Evolutionary conservation across 2,329 filamentous ascomycete genomes (phyloP).

Genomic region (Talaromyces sp.): DNA sequence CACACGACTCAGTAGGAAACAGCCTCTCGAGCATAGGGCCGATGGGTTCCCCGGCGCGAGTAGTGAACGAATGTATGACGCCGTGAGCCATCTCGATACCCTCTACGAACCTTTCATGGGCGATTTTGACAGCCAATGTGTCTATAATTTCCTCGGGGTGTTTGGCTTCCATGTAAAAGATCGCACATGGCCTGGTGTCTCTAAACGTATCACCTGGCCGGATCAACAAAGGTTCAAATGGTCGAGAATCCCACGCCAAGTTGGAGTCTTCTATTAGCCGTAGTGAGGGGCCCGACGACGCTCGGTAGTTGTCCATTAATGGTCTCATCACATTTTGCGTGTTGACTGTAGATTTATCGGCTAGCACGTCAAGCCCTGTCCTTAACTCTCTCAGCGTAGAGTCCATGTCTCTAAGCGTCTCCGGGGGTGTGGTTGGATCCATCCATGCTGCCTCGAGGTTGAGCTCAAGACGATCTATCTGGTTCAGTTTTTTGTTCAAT

Average conservation of each 20-base stretch:
- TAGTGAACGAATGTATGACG: constrained; percentile 21
- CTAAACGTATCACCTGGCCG: constrained; percentile 63
- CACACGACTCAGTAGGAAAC: constrained; percentile 25
- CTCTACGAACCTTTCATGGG: constrained; percentile 10
- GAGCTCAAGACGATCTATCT: constrained; percentile 24
- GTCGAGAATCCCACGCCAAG: constrained; percentile 65
- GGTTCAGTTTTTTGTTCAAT: constrained; percentile 10
- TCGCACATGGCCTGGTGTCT: constrained; percentile 28
- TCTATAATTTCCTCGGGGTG: constrained; percentile 13
- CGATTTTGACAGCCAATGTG: neutral
- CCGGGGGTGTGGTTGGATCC: constrained; percentile 15
- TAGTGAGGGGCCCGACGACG: constrained; percentile 18
- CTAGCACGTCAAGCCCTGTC: constrained; percentile 6
- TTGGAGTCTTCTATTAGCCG: constrained; percentile 44
- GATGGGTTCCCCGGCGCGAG: constrained; percentile 20
- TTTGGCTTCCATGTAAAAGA: constrained; percentile 32
- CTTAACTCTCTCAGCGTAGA: constrained; percentile 15
- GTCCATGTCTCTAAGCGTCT: constrained; percentile 19
- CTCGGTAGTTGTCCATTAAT: constrained; percentile 48
- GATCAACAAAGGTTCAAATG: constrained; percentile 63
- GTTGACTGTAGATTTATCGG: neutral
- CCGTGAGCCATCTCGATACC: constrained; percentile 21
- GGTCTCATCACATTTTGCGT: neutral
- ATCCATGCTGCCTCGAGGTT: constrained; percentile 22
- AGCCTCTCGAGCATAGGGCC: constrained; percentile 23